Evolutionary conservation across 257 asterid species (phyloP).

Genomic region (Ocimum tenuiflorum): DNA sequence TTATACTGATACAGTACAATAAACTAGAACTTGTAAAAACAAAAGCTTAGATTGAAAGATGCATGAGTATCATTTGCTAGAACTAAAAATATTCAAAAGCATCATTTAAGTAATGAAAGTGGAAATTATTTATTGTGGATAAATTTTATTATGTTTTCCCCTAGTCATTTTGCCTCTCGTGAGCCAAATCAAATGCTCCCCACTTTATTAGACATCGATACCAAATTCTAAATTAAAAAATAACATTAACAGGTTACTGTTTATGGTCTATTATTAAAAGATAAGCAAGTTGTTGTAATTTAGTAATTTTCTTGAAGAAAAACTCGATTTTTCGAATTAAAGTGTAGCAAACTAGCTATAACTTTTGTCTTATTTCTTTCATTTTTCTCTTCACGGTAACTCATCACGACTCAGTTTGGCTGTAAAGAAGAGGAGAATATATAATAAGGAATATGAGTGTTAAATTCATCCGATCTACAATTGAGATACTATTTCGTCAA

Average conservation of each 20-base stretch:
- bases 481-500: no score
- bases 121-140: neutral
- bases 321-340: neutral
- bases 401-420: no score
- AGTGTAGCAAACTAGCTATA: neutral
- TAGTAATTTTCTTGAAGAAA: neutral
- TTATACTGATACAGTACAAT: no score
- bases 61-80: no score
- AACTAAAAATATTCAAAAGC: no score
- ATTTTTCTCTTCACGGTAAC: neutral
- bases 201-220: conserved; percentile 22
- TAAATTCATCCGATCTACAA: no score
- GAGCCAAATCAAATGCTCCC: neutral
- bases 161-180: neutral
- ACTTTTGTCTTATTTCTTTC: neutral
- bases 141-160: neutral
- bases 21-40: no score
- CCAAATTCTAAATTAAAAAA: conserved; percentile 4
- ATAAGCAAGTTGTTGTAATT: conserved; percentile 16
- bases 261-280: neutral
- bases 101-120: no score
- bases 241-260: neutral
- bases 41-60: no score
- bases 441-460: no score
- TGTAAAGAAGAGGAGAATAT: no score